These are phyloP conservation scores for Penicillium expansum DNA, from an alignment of 2,329 filamentous ascomycete species.

Conservation along the genomic window DNA sequence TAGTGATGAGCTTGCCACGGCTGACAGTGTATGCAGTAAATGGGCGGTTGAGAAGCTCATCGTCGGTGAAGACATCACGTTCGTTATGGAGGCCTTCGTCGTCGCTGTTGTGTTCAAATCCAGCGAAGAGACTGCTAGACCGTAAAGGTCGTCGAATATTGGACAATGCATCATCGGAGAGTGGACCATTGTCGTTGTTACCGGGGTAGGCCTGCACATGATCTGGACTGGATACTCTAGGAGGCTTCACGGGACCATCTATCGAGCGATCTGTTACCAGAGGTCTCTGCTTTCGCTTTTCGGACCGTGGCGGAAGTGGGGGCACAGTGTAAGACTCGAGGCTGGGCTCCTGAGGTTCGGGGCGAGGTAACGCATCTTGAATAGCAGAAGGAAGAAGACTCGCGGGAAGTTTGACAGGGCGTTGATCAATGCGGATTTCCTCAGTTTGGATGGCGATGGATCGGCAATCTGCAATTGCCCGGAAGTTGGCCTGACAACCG, in stretches of 20 bases:
- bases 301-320: constrained; percentile 35
- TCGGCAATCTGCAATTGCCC: constrained; percentile 46
- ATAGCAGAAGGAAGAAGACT: constrained; percentile 79
- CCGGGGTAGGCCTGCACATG: constrained; percentile 69
- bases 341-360: constrained; percentile 24
- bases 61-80: constrained; percentile 42
- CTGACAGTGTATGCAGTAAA: constrained; percentile 45
- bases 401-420: constrained; percentile 69
- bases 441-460: constrained; percentile 78
- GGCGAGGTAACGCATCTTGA: constrained; percentile 47
- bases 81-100: constrained; percentile 35
- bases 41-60: constrained; percentile 46
- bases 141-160: constrained; percentile 68
- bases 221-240: constrained; percentile 31
- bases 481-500: constrained; percentile 71
- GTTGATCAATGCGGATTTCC: constrained; percentile 78
- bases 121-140: constrained; percentile 81
- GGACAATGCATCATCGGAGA: constrained; percentile 57
- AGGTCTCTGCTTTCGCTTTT: constrained; percentile 27
- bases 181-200: constrained; percentile 75
- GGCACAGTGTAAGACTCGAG: constrained; percentile 37
- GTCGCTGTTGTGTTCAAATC: constrained; percentile 69
- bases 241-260: constrained; percentile 36
- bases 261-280: constrained; percentile 42
- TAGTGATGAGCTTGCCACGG: constrained; percentile 43